Base-by-base conservation (phyloP, 176 grass and related monocot species). In the Triticum timopheevii region DNA sequence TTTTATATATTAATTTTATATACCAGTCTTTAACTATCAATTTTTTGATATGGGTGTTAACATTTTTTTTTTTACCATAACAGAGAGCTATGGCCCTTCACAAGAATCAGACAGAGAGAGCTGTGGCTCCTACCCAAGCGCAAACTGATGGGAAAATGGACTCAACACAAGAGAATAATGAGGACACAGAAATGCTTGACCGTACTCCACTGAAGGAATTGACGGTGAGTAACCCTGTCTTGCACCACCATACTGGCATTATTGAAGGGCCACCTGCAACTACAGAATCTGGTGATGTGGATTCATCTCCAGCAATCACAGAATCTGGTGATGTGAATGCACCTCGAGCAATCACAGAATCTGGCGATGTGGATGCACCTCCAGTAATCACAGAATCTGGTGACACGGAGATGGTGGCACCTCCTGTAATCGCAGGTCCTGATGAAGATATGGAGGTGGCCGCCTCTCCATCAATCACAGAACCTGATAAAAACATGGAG, bases 81-180 rank as follows among this genome's bases (percentile, higher is more conserved):
- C 93, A 99, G 97, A 97, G 88, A 94, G 92, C 97, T 28, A 87
- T 99, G 83, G 68, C 80, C 66, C 85, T 99, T 36, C 90, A 97
- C 86, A 91, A 90, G 74, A 93, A 92, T 79, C 89, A 93, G 70
- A 52, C 77, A 19, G 69, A 66, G 78, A 92, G 86, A n/a, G 40
- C 63, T 80, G 68, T 85, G 34, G 45, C 47, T 65, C 30, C 86
- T 39, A 82, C 47, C 5, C 39, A 23, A 47, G n/a, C 62, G 17
- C 61, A 81, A 69, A 79, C 81, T 30, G 72, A 88, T 75, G 66
- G 59, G 83, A 93, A 83, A 34, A 91, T 90, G 54, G 65, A 77
- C 36, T 23, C 36, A 36, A 9, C 36, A 73, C 84, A 89, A 80
- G 82, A 78, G 80, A 65, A 69, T 63, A 50, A 69, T 49, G 67